Base-by-base conservation (phyloP, 495 filamentous ascomycete genomes). In the Chaetomium cochliodes region DNA sequence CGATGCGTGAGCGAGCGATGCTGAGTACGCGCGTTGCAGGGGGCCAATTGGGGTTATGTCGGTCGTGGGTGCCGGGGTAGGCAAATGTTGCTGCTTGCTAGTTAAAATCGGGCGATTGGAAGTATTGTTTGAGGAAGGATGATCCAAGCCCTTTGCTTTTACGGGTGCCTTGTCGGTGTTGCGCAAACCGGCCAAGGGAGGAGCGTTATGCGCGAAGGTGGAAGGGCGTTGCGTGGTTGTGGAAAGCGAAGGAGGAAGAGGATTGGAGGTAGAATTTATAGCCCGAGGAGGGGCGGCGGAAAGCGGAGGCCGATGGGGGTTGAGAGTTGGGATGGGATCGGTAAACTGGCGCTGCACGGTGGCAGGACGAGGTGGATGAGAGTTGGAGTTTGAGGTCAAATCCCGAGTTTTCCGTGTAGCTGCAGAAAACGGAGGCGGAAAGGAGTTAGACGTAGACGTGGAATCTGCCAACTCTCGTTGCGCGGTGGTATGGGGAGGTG, bases 11-110 rank as follows among this genome's bases (percentile, higher is more conserved):
- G 67, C 59, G 23, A 78, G 46, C 16, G 76, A 69, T 4, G 73
- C 67, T 18, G 69, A 67, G 58, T 79, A 80, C 18, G 74, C 71
- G 50, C 70, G 75, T 23, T 71, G 64, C 23, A 77, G 60, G 37
- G 74, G 74, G 12, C 74, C 75, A 33, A 64, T 59, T 58, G 52
- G 20, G 49, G 61, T 62, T 28, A 66, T 8, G 2, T 53, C 30
- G 30, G 67, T 66, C 3, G 78, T 73, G 61, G 76, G 73, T 3
- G 70, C 68, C 4, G 77, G 79, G 60, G 70, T 73, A 30, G 74
- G 69, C 30, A 77, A 69, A 30, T 65, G 74, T 47, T 78, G 77
- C 68, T 75, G 71, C 37, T 63, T 65, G 28, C 37, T 42, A 50
- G 60, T 12, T 8, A 67, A 58, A 18, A 58, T 67, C 3, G 62